Evolutionary conservation across 306 rosid species (phyloP).

Genomic region (Elaeagnus macrophylla): DNA sequence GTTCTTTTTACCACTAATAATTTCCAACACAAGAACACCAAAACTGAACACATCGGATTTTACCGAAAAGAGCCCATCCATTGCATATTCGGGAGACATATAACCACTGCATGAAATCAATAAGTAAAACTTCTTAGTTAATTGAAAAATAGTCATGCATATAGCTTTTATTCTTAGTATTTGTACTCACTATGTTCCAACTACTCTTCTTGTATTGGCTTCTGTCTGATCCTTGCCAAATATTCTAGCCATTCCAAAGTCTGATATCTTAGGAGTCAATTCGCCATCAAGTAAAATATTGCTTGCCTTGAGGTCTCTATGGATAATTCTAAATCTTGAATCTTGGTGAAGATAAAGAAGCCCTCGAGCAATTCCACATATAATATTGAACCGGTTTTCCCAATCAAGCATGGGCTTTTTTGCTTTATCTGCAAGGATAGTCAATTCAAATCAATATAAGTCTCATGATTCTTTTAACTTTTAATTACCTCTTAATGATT

Average conservation of each 20-base stretch:
- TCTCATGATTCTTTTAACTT: background rate
- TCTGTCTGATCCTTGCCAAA: slow-evolving; percentile 44
- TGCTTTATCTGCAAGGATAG: slow-evolving; percentile 28
- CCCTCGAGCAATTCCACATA: slow-evolving; percentile 66
- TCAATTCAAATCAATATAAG: background rate
- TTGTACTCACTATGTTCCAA: slow-evolving; percentile 71
- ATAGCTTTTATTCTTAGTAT: background rate
- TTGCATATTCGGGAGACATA: slow-evolving; percentile 77
- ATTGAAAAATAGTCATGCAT: background rate
- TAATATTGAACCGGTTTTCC: slow-evolving; percentile 47
- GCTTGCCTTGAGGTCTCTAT: slow-evolving; percentile 75
- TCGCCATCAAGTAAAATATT: slow-evolving; percentile 56
- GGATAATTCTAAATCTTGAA: slow-evolving; percentile 64
- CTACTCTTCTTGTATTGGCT: slow-evolving; percentile 61
- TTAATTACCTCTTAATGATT: background rate
- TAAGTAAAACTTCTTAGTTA: background rate
- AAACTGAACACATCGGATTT: slow-evolving; percentile 74
- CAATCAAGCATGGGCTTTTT: slow-evolving; percentile 31
- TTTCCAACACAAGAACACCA: slow-evolving; percentile 61
- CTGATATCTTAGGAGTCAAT: slow-evolving; percentile 65
- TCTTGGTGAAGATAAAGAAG: slow-evolving; percentile 75
- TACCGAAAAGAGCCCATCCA: slow-evolving; percentile 61
- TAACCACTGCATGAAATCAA: slow-evolving; percentile 40
- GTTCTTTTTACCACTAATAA: slow-evolving; percentile 56
- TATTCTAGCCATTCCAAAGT: slow-evolving; percentile 77